Base-by-base conservation (phyloP, 177 flowering plant genomes). In the Vitis hybrid region DNA sequence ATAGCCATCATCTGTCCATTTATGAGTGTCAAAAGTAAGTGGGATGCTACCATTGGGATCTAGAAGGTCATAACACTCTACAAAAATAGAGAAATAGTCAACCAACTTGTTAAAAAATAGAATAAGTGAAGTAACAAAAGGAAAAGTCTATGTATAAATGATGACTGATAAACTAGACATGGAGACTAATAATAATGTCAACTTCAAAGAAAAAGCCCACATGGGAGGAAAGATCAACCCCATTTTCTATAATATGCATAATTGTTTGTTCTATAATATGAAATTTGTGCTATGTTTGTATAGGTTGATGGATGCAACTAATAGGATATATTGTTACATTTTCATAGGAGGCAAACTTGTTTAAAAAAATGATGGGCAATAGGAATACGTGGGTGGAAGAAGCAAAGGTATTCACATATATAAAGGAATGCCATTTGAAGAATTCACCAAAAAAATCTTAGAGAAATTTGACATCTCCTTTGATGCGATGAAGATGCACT, bases 31-130 rank as follows among this genome's bases (percentile, higher is more conserved):
- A 27, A 84, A 84, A 62, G 85, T 84, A 40, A 88, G 73, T 6
- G 89, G 79, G 35, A 88, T 71, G 68, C 84, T 88, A 48, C 92
- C 88, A 62, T 75, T 77, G 4, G 92, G 90, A 81, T 88, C 90
- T 82, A 88, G 64, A 18, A 86, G 88, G 56, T 88, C 92, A 67
- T 77, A 86, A 70, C 87, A 82, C 74, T 84, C 92, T 88, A 81
- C 74, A 78, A 56, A 60, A n/a, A 18, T 10, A 70, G 3, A 16
- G 60, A 60, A 74, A 60, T 2, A 14, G 7, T 13, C 64, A 72
- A 18, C 15, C 27, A 9, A 16, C 2, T 10, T 16, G 3, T 5
- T n/a, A n/a, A 1, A 48, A 67, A 70, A 16, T 18, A 19, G n/a
- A 61, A 48, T 8, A 24, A 30, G 61, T 60, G 59, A 62, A 52